Evolutionary conservation across 495 filamentous ascomycete genomes (phyloP).

Genomic region (Cercophora sp.): DNA sequence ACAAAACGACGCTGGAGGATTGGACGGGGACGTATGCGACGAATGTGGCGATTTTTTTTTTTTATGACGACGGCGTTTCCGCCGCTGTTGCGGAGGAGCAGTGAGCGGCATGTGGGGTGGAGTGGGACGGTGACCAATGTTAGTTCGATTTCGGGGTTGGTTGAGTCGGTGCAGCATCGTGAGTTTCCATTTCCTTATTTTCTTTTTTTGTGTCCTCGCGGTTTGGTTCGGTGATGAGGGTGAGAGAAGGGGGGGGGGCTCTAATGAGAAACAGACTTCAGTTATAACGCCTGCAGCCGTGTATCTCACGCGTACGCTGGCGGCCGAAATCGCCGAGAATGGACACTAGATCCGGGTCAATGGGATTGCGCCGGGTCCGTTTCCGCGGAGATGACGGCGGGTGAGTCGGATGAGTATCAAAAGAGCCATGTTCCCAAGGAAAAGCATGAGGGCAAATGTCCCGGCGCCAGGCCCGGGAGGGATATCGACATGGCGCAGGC

Average conservation of each 20-base stretch:
- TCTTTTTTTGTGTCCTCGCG: not conserved
- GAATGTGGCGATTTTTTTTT: constrained; percentile 71
- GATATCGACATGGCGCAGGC: constrained; percentile 73
- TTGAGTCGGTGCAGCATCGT: constrained; percentile 61
- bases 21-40: constrained; percentile 69
- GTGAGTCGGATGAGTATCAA: constrained; percentile 51
- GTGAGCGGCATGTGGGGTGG: constrained; percentile 45
- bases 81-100: constrained; percentile 40
- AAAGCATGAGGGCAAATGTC: constrained; percentile 55
- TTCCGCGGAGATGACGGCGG: constrained; percentile 72
- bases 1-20: constrained; percentile 52
- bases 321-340: constrained; percentile 34
- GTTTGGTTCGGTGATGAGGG: not conserved
- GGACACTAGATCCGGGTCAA: constrained; percentile 59
- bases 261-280: constrained; percentile 44
- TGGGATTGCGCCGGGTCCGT: constrained; percentile 69
- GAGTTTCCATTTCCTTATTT: not conserved
- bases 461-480: constrained; percentile 59
- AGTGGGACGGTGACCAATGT: constrained; percentile 59
- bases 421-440: constrained; percentile 62
- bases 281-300: constrained; percentile 66
- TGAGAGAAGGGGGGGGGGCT: not conserved
- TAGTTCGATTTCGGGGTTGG: constrained; percentile 51
- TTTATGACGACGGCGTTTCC: constrained; percentile 43
- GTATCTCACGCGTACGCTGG: constrained; percentile 59